phyloP scores from a whole-genome alignment of 208 protist species.

The Histomonas meleagridis region DNA sequence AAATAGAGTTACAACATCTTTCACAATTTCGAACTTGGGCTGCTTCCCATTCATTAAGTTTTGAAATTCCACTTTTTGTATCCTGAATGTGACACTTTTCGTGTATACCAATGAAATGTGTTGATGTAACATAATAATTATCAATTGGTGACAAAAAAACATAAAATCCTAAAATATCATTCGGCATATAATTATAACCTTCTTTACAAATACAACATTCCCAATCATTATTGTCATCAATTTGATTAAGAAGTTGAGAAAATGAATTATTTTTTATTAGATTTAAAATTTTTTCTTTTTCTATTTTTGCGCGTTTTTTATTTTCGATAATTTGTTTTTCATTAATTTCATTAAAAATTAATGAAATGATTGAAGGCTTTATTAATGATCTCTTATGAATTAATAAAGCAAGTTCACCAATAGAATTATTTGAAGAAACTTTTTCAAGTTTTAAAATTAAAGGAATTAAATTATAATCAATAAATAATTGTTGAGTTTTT shows the following conservation, averaged over 20 bases:
- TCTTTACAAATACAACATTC: conserved; percentile 30
- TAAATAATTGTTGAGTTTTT: neutral
- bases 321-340: neutral
- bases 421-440: neutral
- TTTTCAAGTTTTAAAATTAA: neutral
- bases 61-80: too few relatives aligned
- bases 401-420: neutral
- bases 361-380: neutral
- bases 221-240: neutral
- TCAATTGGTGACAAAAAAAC: neutral
- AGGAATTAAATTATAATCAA: neutral
- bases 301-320: neutral
- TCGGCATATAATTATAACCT: neutral
- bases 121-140: neutral
- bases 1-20: neutral
- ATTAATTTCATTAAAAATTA: neutral
- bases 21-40: neutral
- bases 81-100: too few relatives aligned
- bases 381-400: neutral
- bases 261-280: too few relatives aligned
- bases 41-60: neutral
- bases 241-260: neutral
- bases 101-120: neutral
- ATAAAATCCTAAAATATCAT: neutral
- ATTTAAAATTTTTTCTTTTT: neutral